Percentiles rank a stretch among this genome's conserved stretches.
phyloP scores from a whole-genome alignment of 257 asterid genomes.

The Coffea eugenioides region DNA sequence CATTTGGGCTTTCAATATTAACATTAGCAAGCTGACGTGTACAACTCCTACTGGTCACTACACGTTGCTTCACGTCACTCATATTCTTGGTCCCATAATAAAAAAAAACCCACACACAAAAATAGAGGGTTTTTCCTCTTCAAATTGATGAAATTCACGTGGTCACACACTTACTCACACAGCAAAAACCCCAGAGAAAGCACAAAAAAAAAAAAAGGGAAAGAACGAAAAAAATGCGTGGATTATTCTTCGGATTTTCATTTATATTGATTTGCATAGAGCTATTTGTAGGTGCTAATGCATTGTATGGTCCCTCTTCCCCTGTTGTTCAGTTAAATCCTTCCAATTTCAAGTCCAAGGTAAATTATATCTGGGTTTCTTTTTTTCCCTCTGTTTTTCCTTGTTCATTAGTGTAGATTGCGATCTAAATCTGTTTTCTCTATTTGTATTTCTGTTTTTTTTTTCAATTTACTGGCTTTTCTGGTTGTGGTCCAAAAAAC shows the following conservation, averaged over 20 bases:
- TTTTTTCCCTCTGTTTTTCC: not conserved
- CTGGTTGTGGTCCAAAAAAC: not conserved
- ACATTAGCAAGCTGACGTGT: slow-evolving; percentile 29
- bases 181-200: not conserved
- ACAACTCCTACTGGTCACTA: slow-evolving; percentile 24
- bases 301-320: slow-evolving; percentile 77
- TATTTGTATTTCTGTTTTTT: not conserved
- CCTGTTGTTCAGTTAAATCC: slow-evolving; percentile 91
- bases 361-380: slow-evolving; percentile 8
- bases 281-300: slow-evolving; percentile 47
- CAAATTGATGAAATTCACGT: not conserved
- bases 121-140: not conserved
- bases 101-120: not conserved
- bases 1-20: not conserved
- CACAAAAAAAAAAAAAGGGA: slow-evolving; percentile 3
- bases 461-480: not conserved
- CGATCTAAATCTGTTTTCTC: not conserved
- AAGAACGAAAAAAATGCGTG: slow-evolving; percentile 36
- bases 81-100: too few relatives aligned
- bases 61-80: slow-evolving; percentile 30
- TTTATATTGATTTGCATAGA: slow-evolving; percentile 23
- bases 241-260: slow-evolving; percentile 34
- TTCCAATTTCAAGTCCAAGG: slow-evolving; percentile 93
- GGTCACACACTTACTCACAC: not conserved
- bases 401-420: not conserved